A percentile compares a stretch with the other conserved stretches of the same genome.
Evolutionary conservation across 1,139 yeast species (phyloP).

Genomic region (Blastobotrys indianensis): DNA sequence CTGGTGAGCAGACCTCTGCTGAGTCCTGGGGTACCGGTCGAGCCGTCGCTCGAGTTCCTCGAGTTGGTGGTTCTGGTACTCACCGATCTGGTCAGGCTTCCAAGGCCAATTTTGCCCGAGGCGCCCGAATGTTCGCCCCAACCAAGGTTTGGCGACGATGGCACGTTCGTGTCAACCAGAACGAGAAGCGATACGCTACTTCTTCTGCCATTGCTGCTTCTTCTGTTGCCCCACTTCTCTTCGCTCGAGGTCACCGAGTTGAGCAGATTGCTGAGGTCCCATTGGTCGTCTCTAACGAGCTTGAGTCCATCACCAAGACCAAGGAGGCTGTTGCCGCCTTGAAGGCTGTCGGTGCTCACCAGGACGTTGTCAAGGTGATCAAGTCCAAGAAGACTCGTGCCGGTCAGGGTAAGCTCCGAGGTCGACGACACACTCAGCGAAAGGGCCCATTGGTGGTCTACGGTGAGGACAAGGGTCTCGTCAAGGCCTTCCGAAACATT

Average conservation of each 20-base stretch:
- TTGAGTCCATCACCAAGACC: conserved; percentile 93
- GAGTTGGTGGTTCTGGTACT: conserved; percentile 99
- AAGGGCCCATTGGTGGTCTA: conserved; percentile 99
- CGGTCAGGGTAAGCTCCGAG: conserved; percentile 99
- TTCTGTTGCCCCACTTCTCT: conserved; percentile 95
- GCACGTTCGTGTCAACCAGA: conserved; percentile 99
- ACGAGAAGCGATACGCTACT: conserved; percentile 99
- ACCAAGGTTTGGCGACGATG: conserved; percentile 99
- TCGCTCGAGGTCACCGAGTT: conserved; percentile 99
- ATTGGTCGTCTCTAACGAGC: conserved; percentile 89
- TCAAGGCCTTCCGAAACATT: conserved; percentile 98
- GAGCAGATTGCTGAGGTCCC: conserved; percentile 98
- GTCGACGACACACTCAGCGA: conserved; percentile 99
- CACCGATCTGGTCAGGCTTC: conserved; percentile 99
- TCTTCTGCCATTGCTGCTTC: conserved; percentile 99
- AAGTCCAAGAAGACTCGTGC: conserved; percentile 99
- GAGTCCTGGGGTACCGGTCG: conserved; percentile 99
- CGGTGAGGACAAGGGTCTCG: conserved; percentile 96
- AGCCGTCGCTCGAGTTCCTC: conserved; percentile 99
- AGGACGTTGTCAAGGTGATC: conserved; percentile 96
- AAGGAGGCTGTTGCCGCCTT: conserved; percentile 98
- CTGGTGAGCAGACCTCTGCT: conserved; percentile 99
- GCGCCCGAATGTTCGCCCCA: conserved; percentile 99
- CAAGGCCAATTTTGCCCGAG: conserved; percentile 99
- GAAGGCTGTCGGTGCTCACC: conserved; percentile 98